Evolutionary conservation across 2,329 filamentous ascomycete species (phyloP).

Genomic region (Basipetospora chlamydospora): DNA sequence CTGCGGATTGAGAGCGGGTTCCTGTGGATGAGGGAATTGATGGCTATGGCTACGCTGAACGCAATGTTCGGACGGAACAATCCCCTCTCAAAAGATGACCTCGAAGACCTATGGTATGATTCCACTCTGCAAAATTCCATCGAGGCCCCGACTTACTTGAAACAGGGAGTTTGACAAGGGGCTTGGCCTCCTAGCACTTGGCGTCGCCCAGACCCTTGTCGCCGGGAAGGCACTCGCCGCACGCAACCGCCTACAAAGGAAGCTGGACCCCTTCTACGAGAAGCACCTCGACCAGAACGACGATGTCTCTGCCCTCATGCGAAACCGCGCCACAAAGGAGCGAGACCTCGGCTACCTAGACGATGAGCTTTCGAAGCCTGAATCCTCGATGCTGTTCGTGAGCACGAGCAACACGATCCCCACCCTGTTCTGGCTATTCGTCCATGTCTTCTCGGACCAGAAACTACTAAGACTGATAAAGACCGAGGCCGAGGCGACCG

Average conservation of each 20-base stretch:
- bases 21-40: slow-evolving; percentile 21
- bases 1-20: slow-evolving; percentile 19
- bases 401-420: slow-evolving; percentile 22
- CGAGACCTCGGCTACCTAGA: slow-evolving; percentile 16
- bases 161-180: slow-evolving; percentile 17
- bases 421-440: slow-evolving; percentile 21
- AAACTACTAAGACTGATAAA: slow-evolving; percentile 14
- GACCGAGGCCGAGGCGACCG: slow-evolving; percentile 14
- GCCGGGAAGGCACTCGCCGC: slow-evolving; percentile 13
- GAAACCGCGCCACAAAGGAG: slow-evolving; percentile 13
- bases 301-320: slow-evolving; percentile 16
- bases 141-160: no score
- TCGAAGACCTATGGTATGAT: slow-evolving; percentile 24
- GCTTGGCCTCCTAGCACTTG: slow-evolving; percentile 14
- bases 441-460: slow-evolving; percentile 15
- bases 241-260: slow-evolving; percentile 10
- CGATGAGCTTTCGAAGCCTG: slow-evolving; percentile 14
- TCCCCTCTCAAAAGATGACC: slow-evolving; percentile 19
- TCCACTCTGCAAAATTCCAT: no score
- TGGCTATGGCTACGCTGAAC: slow-evolving; percentile 22
- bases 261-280: slow-evolving; percentile 17
- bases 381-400: slow-evolving; percentile 17
- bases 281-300: slow-evolving; percentile 12
- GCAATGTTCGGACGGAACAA: slow-evolving; percentile 29
- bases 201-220: slow-evolving; percentile 12